These are phyloP conservation scores for Russula foetens DNA, from an alignment of 768 basidiomycete genomes.

Conservation along the genomic window DNA sequence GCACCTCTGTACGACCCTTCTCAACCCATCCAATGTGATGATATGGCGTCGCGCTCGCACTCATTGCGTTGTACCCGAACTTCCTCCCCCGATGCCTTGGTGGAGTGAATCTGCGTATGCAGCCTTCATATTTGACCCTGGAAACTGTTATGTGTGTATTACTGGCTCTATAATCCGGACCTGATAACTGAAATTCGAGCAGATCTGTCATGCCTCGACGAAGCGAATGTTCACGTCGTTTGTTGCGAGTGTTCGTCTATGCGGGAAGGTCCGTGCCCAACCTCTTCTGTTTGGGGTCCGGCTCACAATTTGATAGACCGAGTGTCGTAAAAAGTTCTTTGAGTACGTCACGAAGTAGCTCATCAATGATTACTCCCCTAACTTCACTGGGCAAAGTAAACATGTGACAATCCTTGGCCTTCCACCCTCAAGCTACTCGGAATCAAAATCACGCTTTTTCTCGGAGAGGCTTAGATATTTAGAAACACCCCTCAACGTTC, in stretches of 20 bases:
- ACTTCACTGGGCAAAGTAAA: background rate
- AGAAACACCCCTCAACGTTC: background rate
- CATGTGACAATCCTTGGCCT: background rate
- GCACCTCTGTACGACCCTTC: conserved; percentile 42
- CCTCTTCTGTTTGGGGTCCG: background rate
- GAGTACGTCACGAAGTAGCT: background rate
- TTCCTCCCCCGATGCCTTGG: conserved; percentile 36
- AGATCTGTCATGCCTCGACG: conserved; percentile 31
- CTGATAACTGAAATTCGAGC: background rate
- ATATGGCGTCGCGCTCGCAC: conserved; percentile 54
- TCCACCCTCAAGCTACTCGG: background rate
- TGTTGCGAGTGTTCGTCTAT: conserved; percentile 11
- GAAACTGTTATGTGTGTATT: conserved; percentile 44
- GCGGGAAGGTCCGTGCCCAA: conserved; percentile 1
- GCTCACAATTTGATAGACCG: background rate
- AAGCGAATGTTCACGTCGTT: conserved; percentile 18
- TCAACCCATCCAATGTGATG: conserved; percentile 36
- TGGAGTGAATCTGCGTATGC: conserved; percentile 54
- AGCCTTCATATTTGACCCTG: conserved; percentile 54
- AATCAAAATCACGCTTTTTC: background rate
- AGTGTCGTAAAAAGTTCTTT: background rate
- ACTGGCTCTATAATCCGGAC: background rate
- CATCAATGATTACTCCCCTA: background rate
- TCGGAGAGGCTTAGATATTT: background rate
- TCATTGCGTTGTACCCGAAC: conserved; percentile 26